phyloP scores from a whole-genome alignment of 192 early-diverging fungal species.

The Dissophora globulifera region DNA sequence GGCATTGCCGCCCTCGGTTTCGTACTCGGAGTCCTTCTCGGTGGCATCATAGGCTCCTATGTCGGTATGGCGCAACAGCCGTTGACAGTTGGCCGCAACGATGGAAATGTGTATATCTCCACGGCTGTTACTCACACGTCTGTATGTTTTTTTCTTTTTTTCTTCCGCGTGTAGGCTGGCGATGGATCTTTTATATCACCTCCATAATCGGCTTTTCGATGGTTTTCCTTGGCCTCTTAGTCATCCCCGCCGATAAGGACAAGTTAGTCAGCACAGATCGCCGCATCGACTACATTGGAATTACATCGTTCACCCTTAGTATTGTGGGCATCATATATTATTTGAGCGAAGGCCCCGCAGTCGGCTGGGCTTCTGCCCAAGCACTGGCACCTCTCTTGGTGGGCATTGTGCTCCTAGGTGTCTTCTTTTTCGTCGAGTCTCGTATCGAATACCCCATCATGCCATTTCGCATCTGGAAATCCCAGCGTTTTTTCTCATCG shows the following conservation, averaged over 20 bases:
- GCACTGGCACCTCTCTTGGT: slow-evolving; percentile 25
- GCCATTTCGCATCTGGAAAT: slow-evolving; percentile 41
- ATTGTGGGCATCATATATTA: slow-evolving; percentile 42
- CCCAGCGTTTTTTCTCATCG: slow-evolving; percentile 25
- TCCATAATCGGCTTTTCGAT: slow-evolving; percentile 33
- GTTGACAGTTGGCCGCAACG: no score
- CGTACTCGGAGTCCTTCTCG: slow-evolving; percentile 38
- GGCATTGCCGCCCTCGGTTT: slow-evolving; percentile 40
- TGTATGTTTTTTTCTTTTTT: neutral
- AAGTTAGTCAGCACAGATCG: slow-evolving; percentile 20
- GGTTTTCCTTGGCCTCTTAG: slow-evolving; percentile 21
- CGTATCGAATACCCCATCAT: slow-evolving; percentile 39
- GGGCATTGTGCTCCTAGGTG: slow-evolving; percentile 11
- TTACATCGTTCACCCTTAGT: slow-evolving; percentile 22
- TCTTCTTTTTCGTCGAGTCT: slow-evolving; percentile 20
- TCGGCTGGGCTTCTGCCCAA: slow-evolving; percentile 23
- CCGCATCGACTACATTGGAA: slow-evolving; percentile 39
- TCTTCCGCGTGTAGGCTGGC: slow-evolving; percentile 22
- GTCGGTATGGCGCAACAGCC: neutral
- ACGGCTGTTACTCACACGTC: no score
- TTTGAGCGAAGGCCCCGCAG: slow-evolving; percentile 36
- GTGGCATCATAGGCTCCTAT: slow-evolving; percentile 38
- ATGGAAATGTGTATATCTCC: no score
- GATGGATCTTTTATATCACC: slow-evolving; percentile 56
- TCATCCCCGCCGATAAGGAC: slow-evolving; percentile 28